phyloP scores from a whole-genome alignment of 352 stramenopile species.

The Globisporangium lucens region DNA sequence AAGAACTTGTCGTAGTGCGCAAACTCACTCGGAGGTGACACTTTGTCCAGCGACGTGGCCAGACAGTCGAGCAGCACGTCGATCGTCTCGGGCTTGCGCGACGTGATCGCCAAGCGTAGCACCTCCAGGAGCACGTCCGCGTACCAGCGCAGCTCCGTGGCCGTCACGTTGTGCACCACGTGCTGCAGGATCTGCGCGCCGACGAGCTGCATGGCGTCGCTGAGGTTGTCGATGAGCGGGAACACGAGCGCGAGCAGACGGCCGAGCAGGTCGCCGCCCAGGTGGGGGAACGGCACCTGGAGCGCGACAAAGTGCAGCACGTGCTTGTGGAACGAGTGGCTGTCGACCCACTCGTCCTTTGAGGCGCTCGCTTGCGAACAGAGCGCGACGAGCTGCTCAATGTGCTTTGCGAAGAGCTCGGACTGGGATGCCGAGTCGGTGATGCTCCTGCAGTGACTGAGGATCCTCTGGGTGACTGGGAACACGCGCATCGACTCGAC shows the following conservation, averaged over 20 bases:
- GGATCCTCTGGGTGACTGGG: constrained; percentile 17
- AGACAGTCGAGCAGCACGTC: constrained; percentile 60
- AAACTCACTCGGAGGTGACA: constrained; percentile 53
- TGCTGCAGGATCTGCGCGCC: constrained; percentile 61
- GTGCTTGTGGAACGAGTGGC: constrained; percentile 44
- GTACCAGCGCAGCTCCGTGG: constrained; percentile 82
- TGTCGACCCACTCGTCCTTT: constrained; percentile 67
- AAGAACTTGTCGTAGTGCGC: constrained; percentile 68
- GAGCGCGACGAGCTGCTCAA: constrained; percentile 39
- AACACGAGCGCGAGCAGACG: constrained; percentile 75
- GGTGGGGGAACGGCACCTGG: constrained; percentile 53
- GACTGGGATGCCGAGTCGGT: constrained; percentile 6
- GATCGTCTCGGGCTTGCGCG: constrained; percentile 51
- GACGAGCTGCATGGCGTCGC: constrained; percentile 53
- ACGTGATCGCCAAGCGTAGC: constrained; percentile 59
- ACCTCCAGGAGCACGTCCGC: constrained; percentile 72
- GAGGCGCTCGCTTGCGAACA: constrained; percentile 38
- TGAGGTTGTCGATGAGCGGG: constrained; percentile 74
- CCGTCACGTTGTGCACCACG: constrained; percentile 56
- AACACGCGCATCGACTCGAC: constrained; percentile 25
- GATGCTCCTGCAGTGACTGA: constrained; percentile 25
- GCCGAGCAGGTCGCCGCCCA: constrained; percentile 69
- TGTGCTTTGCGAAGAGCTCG: constrained; percentile 29
- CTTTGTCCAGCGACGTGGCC: constrained; percentile 49
- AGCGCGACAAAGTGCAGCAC: constrained; percentile 51